A percentile compares a stretch with the other conserved stretches of the same genome.
phyloP scores from a whole-genome alignment of 139 green algal genomes.

The Bryopsis sp. region DNA sequence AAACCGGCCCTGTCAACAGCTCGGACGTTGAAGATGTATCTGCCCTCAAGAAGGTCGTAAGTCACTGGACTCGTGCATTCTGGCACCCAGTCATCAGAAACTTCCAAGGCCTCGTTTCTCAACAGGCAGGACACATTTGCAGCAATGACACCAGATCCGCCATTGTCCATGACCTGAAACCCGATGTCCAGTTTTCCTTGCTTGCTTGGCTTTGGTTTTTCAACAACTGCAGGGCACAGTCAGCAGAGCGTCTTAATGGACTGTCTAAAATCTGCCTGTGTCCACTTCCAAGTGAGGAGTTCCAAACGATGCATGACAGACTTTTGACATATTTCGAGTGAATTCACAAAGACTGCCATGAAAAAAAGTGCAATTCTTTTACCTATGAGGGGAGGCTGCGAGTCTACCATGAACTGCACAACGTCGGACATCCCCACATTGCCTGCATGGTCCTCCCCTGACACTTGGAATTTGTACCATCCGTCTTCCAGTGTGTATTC shows the following conservation, averaged over 20 bases:
- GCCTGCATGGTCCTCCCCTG: constrained; percentile 3
- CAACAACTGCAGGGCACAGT: too few species aligned
- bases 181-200: background rate
- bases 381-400: background rate
- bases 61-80: background rate
- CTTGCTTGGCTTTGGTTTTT: too few species aligned
- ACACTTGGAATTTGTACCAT: constrained; percentile 15
- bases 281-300: too few species aligned
- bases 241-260: too few species aligned
- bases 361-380: background rate
- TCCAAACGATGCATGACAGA: too few species aligned
- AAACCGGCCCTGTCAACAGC: constrained; percentile 2
- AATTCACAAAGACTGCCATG: background rate
- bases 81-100: background rate
- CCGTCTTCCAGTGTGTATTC: constrained; percentile 18
- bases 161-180: constrained; percentile 2
- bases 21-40: constrained; percentile 2
- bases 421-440: constrained; percentile 7
- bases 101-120: background rate
- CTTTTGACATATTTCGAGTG: background rate
- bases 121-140: constrained; percentile 1
- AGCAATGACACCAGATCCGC: background rate
- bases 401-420: constrained; percentile 13
- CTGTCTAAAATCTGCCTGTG: too few species aligned
- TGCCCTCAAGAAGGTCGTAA: background rate